These are phyloP conservation scores for Draba incana DNA, from an alignment of 345 rosid species.

Conservation along the genomic window DNA sequence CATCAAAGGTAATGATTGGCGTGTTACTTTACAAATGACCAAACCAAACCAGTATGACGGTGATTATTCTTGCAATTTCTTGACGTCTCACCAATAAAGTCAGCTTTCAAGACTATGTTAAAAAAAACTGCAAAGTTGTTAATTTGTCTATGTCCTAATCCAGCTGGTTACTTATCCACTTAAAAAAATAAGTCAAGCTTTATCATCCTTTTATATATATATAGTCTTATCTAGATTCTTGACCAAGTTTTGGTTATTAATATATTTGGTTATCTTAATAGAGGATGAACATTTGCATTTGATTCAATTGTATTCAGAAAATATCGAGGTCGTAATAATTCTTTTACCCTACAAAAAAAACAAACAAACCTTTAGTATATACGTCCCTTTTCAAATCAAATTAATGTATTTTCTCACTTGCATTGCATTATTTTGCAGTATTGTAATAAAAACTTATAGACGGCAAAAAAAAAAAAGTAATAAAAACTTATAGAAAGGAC, in stretches of 20 bases:
- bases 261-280: neutral
- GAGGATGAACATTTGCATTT: conserved; percentile 23
- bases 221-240: conserved; percentile 1
- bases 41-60: conserved; percentile 24
- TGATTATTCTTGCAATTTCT: conserved; percentile 34
- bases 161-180: conserved; percentile 38
- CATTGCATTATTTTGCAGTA: neutral
- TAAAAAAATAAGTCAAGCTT: conserved; percentile 13
- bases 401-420: neutral
- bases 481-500: neutral
- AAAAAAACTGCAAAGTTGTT: conserved; percentile 33
- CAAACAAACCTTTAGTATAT: neutral
- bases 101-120: conserved; percentile 25
- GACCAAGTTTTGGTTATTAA: conserved; percentile 17
- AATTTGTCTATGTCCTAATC: conserved; percentile 39
- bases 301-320: conserved; percentile 12
- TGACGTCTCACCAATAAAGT: conserved; percentile 37
- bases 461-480: too few species aligned
- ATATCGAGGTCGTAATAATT: neutral
- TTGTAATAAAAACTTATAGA: neutral
- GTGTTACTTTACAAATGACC: conserved; percentile 20
- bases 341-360: neutral
- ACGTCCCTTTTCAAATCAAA: neutral
- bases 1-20: conserved; percentile 29
- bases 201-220: neutral